Conservation (phyloP, 2,329 filamentous ascomycete genomes). For the Hyphodiscus sp. region DNA sequence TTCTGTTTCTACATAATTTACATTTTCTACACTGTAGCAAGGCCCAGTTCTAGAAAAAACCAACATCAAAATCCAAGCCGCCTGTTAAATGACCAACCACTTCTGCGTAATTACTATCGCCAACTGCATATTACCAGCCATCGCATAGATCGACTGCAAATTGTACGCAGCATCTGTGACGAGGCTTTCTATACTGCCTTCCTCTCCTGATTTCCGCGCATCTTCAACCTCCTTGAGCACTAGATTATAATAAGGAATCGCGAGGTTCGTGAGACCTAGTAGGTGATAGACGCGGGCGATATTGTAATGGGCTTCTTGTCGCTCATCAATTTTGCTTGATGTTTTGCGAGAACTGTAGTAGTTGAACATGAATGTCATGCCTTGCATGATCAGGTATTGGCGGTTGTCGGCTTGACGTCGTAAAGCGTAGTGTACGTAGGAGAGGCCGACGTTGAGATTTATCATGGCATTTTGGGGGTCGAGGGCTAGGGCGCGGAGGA, state of each 20-base stretch:
- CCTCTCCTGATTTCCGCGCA: not conserved
- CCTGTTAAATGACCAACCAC: slow-evolving; percentile 39
- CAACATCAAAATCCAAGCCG: no score
- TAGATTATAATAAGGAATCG: slow-evolving; percentile 61
- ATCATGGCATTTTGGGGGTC: slow-evolving; percentile 72
- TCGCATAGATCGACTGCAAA: slow-evolving; percentile 59
- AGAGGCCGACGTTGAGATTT: slow-evolving; percentile 72
- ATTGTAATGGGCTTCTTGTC: slow-evolving; percentile 78
- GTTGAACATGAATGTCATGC: slow-evolving; percentile 69
- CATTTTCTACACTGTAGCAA: no score
- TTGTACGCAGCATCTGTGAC: slow-evolving; percentile 68
- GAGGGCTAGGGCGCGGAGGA: slow-evolving; percentile 68
- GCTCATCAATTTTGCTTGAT: slow-evolving; percentile 34
- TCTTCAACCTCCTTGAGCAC: slow-evolving; percentile 35
- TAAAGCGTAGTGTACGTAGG: slow-evolving; percentile 82
- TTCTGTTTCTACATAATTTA: no score
- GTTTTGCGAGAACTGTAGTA: slow-evolving; percentile 58
- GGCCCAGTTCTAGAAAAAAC: no score
- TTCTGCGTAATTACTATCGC: slow-evolving; percentile 55
- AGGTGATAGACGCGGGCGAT: slow-evolving; percentile 70
- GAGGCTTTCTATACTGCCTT: slow-evolving; percentile 45
- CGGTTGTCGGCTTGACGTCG: slow-evolving; percentile 88
- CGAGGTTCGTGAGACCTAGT: slow-evolving; percentile 66
- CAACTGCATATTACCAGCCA: slow-evolving; percentile 54
- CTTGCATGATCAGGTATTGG: slow-evolving; percentile 81